Evolutionary conservation across 768 basidiomycete species (phyloP).

Genomic region (Russula virescens): DNA sequence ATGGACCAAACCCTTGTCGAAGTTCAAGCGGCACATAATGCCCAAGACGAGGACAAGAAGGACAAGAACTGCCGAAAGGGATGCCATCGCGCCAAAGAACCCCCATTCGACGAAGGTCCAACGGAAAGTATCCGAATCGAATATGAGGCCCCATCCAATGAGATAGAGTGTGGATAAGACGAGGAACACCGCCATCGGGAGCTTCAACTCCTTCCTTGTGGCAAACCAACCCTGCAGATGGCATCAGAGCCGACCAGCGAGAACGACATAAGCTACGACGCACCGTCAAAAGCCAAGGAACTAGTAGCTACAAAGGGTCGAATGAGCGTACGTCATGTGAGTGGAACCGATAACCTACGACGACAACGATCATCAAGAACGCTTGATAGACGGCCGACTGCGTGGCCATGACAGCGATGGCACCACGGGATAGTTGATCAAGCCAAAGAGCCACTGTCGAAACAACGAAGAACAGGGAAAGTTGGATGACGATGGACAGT

Average conservation of each 20-base stretch:
- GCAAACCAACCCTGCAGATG: slow-evolving; percentile 63
- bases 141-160: slow-evolving; percentile 66
- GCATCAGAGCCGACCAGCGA: background rate
- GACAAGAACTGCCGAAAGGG: slow-evolving; percentile 52
- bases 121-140: slow-evolving; percentile 63
- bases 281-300: slow-evolving; percentile 66
- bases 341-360: slow-evolving; percentile 40
- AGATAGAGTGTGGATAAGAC: slow-evolving; percentile 55
- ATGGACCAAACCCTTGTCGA: slow-evolving; percentile 64
- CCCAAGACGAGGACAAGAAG: slow-evolving; percentile 54
- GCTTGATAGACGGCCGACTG: slow-evolving; percentile 48
- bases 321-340: slow-evolving; percentile 7
- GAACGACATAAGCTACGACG: slow-evolving; percentile 18
- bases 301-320: slow-evolving; percentile 41
- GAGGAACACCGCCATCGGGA: slow-evolving; percentile 60
- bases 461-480: slow-evolving; percentile 74
- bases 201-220: slow-evolving; percentile 57
- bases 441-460: slow-evolving; percentile 68
- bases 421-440: slow-evolving; percentile 66
- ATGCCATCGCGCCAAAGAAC: slow-evolving; percentile 64
- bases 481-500: slow-evolving; percentile 66
- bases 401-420: slow-evolving; percentile 48
- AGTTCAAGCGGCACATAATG: slow-evolving; percentile 64
- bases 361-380: slow-evolving; percentile 48
- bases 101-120: slow-evolving; percentile 71